Evolutionary conservation across 257 asterid species (phyloP).

Genomic region (Scutellaria minor): DNA sequence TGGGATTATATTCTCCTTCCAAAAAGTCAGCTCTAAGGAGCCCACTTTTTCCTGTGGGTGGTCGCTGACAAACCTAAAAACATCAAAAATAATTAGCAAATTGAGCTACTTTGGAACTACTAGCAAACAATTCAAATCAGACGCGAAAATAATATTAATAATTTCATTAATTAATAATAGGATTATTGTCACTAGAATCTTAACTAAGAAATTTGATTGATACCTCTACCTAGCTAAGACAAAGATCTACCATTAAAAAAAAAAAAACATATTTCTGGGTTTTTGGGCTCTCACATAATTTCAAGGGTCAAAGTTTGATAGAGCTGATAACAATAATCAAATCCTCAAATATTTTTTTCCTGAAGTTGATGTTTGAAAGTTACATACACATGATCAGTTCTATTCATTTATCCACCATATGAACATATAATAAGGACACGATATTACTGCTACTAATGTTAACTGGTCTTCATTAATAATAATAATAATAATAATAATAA

Average conservation of each 20-base stretch:
- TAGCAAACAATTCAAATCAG: not conserved
- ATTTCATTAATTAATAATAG: not conserved
- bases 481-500: too few relatives aligned
- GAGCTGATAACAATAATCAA: too few relatives aligned
- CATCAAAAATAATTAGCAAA: slow-evolving; percentile 32
- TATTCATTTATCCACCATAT: too few relatives aligned
- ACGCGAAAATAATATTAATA: not conserved
- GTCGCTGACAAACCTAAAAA: slow-evolving; percentile 81
- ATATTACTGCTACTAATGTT: too few relatives aligned
- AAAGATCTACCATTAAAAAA: not conserved
- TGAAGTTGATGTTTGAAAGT: too few relatives aligned
- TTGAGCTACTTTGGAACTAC: not conserved
- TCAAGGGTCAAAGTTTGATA: not conserved
- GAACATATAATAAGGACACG: too few relatives aligned
- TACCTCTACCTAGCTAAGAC: slow-evolving; percentile 17
- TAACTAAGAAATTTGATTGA: not conserved
- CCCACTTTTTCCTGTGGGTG: slow-evolving; percentile 87
- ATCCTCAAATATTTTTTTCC: too few relatives aligned
- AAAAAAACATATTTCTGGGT: not conserved
- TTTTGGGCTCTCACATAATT: not conserved
- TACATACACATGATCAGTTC: too few relatives aligned
- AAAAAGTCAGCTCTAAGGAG: slow-evolving; percentile 71
- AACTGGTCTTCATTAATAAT: too few relatives aligned
- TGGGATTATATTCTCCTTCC: slow-evolving; percentile 70
- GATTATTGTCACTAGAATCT: not conserved